A percentile compares a stretch with the other conserved stretches of the same genome.
These are phyloP conservation scores for Candida germanica DNA, from an alignment of 805 yeast genomes.

Conservation along the genomic window DNA sequence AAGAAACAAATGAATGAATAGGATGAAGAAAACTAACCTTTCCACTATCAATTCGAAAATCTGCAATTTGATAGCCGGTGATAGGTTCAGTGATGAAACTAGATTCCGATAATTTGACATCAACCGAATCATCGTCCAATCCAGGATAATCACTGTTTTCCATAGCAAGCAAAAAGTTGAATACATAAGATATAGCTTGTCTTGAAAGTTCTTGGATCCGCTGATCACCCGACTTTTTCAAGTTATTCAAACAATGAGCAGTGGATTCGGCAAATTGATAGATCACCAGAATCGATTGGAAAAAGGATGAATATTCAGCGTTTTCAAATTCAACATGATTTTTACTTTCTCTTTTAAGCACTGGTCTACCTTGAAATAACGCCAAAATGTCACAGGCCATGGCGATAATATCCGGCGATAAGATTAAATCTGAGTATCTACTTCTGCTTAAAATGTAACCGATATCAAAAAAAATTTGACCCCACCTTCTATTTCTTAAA, in stretches of 20 bases:
- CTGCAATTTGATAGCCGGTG: slow-evolving; percentile 20
- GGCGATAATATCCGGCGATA: slow-evolving; percentile 44
- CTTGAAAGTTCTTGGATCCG: slow-evolving; percentile 12
- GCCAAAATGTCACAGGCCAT: slow-evolving; percentile 64
- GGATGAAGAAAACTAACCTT: slow-evolving; percentile 77
- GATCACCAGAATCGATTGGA: slow-evolving; percentile 65
- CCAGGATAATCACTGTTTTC: slow-evolving; percentile 30
- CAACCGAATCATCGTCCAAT: slow-evolving; percentile 23
- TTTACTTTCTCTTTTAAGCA: slow-evolving; percentile 66
- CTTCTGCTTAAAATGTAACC: slow-evolving; percentile 75
- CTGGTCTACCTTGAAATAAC: slow-evolving; percentile 76
- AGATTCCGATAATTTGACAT: slow-evolving; percentile 18
- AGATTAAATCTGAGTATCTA: slow-evolving; percentile 48
- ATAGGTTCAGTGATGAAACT: slow-evolving; percentile 20
- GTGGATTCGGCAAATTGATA: slow-evolving; percentile 58
- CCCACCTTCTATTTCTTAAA: slow-evolving; percentile 69
- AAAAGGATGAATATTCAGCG: slow-evolving; percentile 73
- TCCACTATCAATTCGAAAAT: slow-evolving; percentile 31
- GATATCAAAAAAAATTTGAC: slow-evolving; percentile 75
- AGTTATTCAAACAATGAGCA: slow-evolving; percentile 41
- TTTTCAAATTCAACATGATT: slow-evolving; percentile 90
- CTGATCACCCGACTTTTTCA: slow-evolving; percentile 12
- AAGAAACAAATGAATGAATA: slow-evolving; percentile 66
- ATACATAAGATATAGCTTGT: slow-evolving; percentile 30
- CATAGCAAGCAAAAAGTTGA: slow-evolving; percentile 25